These are phyloP conservation scores for Kalanchoe fedtschenkoi DNA, from an alignment of 164 flowering plant genomes.

Conservation along the genomic window DNA sequence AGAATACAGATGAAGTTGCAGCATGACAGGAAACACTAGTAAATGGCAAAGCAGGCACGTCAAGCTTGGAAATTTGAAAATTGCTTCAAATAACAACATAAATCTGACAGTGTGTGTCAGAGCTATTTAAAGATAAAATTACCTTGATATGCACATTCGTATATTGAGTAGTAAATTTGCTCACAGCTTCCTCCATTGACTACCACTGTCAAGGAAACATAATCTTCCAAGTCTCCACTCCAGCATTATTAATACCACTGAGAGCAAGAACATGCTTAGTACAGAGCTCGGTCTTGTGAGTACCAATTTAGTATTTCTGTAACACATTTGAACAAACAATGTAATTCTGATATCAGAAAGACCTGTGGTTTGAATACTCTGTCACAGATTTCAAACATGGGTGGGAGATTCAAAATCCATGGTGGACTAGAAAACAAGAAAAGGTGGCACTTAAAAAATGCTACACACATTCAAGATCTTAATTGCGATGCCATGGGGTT, in stretches of 20 bases:
- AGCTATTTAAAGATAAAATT: not conserved
- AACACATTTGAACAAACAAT: not conserved
- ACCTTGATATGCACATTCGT: conserved; percentile 5
- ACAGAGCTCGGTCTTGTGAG: too few relatives aligned
- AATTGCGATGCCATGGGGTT: too few relatives aligned
- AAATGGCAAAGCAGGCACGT: conserved; percentile 5
- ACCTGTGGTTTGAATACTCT: not conserved
- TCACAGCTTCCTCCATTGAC: too few relatives aligned
- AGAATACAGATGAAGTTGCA: not conserved
- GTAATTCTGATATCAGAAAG: too few relatives aligned
- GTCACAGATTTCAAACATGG: conserved; percentile 1
- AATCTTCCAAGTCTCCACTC: not conserved
- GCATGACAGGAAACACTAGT: not conserved
- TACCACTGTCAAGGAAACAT: too few relatives aligned
- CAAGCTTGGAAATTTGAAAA: conserved; percentile 1
- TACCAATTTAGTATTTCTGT: not conserved
- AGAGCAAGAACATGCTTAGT: not conserved
- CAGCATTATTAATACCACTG: not conserved
- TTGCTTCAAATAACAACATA: not conserved
- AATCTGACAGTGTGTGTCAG: not conserved
- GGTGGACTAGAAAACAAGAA: not conserved
- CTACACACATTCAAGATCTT: too few relatives aligned
- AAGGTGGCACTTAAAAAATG: too few relatives aligned
- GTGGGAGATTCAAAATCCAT: not conserved
- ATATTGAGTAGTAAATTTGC: too few relatives aligned